These are phyloP conservation scores for Aspergillus novofumigatus DNA, from an alignment of 2,329 filamentous ascomycete species.

Conservation along the genomic window DNA sequence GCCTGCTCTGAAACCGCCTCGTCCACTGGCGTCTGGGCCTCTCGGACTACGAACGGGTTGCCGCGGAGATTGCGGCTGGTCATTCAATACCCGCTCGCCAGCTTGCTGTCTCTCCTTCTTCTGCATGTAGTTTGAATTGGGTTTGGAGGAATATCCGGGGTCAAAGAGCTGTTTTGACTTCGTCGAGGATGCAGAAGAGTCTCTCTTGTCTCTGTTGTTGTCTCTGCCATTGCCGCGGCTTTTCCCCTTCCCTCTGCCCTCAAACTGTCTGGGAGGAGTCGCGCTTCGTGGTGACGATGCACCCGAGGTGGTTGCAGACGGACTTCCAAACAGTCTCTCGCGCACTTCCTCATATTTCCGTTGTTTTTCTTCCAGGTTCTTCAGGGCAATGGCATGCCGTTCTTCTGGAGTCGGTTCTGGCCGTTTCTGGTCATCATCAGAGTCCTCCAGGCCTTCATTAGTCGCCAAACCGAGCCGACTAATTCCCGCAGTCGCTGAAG, in stretches of 20 bases:
- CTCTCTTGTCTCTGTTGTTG: constrained; percentile 38
- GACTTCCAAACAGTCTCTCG: constrained; percentile 77
- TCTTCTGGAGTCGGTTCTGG: constrained; percentile 68
- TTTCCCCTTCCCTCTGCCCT: constrained; percentile 43
- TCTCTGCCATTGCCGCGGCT: constrained; percentile 48
- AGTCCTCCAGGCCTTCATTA: constrained; percentile 58
- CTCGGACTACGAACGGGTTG: constrained; percentile 69
- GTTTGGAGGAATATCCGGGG: constrained; percentile 65
- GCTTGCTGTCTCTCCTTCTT: constrained; percentile 37
- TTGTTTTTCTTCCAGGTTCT: constrained; percentile 84
- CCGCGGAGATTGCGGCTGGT: constrained; percentile 34
- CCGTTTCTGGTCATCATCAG: constrained; percentile 60
- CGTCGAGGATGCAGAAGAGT: constrained; percentile 34
- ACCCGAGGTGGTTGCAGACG: constrained; percentile 44
- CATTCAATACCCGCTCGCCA: constrained; percentile 38
- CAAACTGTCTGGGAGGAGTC: constrained; percentile 51
- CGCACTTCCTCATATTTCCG: constrained; percentile 83
- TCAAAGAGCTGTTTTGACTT: constrained; percentile 66
- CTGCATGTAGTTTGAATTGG: constrained; percentile 49
- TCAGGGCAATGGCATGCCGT: constrained; percentile 70
- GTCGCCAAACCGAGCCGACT: constrained; percentile 45
- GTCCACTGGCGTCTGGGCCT: constrained; percentile 72
- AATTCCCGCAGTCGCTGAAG: constrained; percentile 41
- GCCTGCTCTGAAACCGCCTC: constrained; percentile 74
- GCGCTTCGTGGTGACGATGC: constrained; percentile 59